Percentiles rank a stretch among this genome's conserved stretches.
phyloP scores from a whole-genome alignment of 2,329 filamentous ascomycete species.

The Pochonia chlamydosporia region DNA sequence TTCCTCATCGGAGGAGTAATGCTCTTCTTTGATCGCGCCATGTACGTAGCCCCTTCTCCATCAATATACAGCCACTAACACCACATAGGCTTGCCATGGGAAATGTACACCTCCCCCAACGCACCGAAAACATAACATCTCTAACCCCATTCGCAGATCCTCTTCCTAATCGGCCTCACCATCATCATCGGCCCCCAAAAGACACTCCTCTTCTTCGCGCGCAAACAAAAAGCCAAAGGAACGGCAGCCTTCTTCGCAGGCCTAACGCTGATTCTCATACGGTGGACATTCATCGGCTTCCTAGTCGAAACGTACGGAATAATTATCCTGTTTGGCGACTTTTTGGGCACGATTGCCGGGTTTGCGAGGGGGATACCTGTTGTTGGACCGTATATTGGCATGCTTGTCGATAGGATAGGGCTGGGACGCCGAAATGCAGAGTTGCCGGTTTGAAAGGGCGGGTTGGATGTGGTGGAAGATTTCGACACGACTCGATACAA shows the following conservation, averaged over 20 bases:
- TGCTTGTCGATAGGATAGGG: conserved; percentile 64
- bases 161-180: conserved; percentile 94
- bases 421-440: conserved; percentile 68
- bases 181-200: conserved; percentile 92
- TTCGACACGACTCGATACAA: neutral
- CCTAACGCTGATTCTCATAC: conserved; percentile 76
- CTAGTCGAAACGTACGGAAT: conserved; percentile 89
- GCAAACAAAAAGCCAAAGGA: conserved; percentile 86
- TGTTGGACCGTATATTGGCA: conserved; percentile 78
- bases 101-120: conserved; percentile 55
- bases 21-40: conserved; percentile 95
- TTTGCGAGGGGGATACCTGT: conserved; percentile 83
- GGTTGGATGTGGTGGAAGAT: no score
- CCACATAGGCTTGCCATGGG: conserved; percentile 82
- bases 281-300: conserved; percentile 91
- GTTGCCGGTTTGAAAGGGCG: conserved; percentile 58
- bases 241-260: conserved; percentile 83
- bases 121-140: conserved; percentile 2
- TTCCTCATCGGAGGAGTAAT: conserved; percentile 93
- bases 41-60: conserved; percentile 50
- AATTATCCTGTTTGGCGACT: conserved; percentile 89
- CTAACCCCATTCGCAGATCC: conserved; percentile 57
- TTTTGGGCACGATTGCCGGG: conserved; percentile 83
- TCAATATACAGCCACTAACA: conserved; percentile 7
- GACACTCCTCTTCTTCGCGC: conserved; percentile 89